Evolutionary conservation across 1,284 basidiomycete genomes (phyloP).

Genomic region (Cryptococcus sp.): DNA sequence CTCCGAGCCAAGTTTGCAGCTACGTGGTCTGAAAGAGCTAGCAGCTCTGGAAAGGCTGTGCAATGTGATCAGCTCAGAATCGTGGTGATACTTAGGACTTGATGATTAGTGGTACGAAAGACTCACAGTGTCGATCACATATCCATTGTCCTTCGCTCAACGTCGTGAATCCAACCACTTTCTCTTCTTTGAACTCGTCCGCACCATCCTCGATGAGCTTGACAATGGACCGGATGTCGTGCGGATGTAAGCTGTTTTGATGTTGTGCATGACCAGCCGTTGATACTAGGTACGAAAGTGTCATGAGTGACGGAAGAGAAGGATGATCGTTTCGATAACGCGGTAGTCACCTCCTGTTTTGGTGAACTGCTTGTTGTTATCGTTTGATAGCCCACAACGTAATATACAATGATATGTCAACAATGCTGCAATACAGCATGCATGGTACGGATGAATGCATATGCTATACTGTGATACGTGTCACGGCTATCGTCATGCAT

Average conservation of each 20-base stretch:
- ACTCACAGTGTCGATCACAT: slow-evolving; percentile 40
- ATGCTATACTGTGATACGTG: too few relatives aligned
- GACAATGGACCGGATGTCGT: slow-evolving; percentile 42
- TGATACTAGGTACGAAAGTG: slow-evolving; percentile 45
- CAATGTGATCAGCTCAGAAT: background rate
- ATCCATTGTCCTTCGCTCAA: slow-evolving; percentile 13
- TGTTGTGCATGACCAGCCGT: slow-evolving; percentile 42
- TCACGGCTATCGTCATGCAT: too few relatives aligned
- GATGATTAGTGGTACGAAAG: background rate
- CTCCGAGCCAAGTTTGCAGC: background rate
- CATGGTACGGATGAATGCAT: too few relatives aligned
- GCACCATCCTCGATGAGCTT: slow-evolving; percentile 48
- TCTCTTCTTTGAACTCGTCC: slow-evolving; percentile 32
- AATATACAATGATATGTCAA: too few relatives aligned
- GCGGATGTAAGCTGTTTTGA: slow-evolving; percentile 43
- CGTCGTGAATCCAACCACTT: slow-evolving; percentile 50
- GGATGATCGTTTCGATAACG: too few relatives aligned
- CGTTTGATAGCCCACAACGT: too few relatives aligned
- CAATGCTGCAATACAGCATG: too few relatives aligned
- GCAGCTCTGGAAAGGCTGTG: slow-evolving; percentile 19
- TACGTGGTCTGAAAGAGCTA: slow-evolving; percentile 14
- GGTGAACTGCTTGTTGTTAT: too few relatives aligned
- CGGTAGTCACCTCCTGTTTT: too few relatives aligned
- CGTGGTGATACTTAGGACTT: background rate
- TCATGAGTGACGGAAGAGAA: slow-evolving; percentile 12